A percentile compares a stretch with the other conserved stretches of the same genome.
These are phyloP conservation scores for Beauveria varroae DNA, from an alignment of 2,329 filamentous ascomycete genomes.

Conservation along the genomic window DNA sequence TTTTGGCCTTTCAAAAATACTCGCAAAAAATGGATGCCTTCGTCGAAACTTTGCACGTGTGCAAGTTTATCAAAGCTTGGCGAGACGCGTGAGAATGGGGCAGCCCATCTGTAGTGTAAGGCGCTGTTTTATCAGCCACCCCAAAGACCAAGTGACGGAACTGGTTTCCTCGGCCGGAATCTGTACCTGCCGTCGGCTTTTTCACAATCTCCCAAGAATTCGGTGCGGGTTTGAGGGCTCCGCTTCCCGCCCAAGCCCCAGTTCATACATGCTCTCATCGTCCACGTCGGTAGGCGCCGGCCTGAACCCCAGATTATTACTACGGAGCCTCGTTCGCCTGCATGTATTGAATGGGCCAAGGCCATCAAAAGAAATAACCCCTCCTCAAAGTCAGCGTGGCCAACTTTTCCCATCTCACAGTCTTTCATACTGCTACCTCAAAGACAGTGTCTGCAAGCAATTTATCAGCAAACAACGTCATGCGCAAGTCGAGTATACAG, in stretches of 20 bases:
- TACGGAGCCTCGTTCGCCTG: no score
- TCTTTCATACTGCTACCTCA: neutral
- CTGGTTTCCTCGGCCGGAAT: no score
- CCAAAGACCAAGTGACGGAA: neutral
- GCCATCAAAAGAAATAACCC: neutral
- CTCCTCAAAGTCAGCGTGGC: neutral
- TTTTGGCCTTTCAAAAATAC: neutral
- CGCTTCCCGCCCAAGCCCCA: no score
- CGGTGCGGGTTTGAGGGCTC: no score
- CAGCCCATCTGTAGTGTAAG: neutral
- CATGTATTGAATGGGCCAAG: neutral
- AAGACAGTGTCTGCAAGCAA: neutral
- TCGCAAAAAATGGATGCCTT: neutral
- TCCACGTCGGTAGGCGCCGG: neutral
- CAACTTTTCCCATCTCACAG: neutral
- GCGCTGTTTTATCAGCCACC: neutral
- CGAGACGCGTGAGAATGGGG: neutral
- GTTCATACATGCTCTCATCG: no score
- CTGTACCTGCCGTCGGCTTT: no score
- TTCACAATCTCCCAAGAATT: no score
- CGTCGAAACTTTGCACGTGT: neutral
- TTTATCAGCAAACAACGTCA: neutral
- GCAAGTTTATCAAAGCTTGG: neutral
- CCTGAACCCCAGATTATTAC: neutral
- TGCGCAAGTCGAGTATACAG: conserved; percentile 14